Evolutionary conservation across 108 stramenopile genomes (phyloP).

Genomic region (Mayamaea pseudoterrestris): DNA sequence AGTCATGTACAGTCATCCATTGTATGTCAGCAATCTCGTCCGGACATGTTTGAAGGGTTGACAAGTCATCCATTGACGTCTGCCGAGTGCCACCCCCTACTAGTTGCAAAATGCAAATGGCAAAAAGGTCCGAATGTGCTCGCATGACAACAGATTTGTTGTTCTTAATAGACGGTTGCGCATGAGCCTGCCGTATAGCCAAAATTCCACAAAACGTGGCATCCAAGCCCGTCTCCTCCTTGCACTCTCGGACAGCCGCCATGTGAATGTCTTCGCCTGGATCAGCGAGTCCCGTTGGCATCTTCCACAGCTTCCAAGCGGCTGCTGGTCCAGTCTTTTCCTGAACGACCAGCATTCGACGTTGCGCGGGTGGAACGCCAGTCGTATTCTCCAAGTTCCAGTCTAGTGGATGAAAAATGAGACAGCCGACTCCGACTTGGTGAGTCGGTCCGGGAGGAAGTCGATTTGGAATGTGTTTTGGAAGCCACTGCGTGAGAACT

Average conservation of each 20-base stretch:
- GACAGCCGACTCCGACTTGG: constrained; percentile 70
- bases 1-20: constrained; percentile 70
- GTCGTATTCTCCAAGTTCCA: no score
- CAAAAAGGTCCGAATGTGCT: constrained; percentile 57
- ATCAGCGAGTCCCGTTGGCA: constrained; percentile 79
- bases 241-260: constrained; percentile 58
- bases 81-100: no score
- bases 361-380: no score
- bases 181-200: constrained; percentile 57
- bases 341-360: constrained; percentile 64
- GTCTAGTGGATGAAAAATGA: constrained; percentile 49
- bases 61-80: constrained; percentile 19
- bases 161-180: not conserved
- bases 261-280: constrained; percentile 69
- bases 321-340: constrained; percentile 70
- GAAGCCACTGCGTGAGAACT: constrained; percentile 63
- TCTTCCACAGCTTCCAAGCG: constrained; percentile 53
- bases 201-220: constrained; percentile 36
- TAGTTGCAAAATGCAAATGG: constrained; percentile 47
- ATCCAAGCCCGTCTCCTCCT: constrained; percentile 64
- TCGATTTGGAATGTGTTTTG: constrained; percentile 14
- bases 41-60: not conserved
- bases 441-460: constrained; percentile 69
- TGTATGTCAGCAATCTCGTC: constrained; percentile 69
- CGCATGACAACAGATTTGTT: no score